Evolutionary conservation across 805 yeast species (phyloP).

Genomic region (Kodamaea kaohsiungensis): DNA sequence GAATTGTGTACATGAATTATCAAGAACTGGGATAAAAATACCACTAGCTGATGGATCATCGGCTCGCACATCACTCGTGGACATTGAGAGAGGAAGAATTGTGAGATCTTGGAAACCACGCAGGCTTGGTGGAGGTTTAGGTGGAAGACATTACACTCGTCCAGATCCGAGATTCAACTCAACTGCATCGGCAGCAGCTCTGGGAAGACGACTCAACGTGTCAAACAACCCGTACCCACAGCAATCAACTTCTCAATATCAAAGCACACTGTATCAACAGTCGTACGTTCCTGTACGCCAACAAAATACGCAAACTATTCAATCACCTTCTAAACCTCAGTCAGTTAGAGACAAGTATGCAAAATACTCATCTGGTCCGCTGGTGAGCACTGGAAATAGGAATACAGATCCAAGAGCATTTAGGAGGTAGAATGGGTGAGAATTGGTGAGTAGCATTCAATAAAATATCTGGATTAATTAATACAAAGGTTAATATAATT

Average conservation of each 20-base stretch:
- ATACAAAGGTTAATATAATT: too few species aligned
- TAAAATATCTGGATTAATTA: too few species aligned
- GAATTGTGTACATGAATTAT: conserved; percentile 59
- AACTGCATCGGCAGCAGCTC: conserved; percentile 40
- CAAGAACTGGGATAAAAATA: conserved; percentile 42
- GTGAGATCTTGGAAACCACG: conserved; percentile 70
- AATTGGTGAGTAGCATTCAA: not conserved
- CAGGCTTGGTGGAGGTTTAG: conserved; percentile 89
- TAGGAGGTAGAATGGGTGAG: not conserved
- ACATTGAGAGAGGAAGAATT: conserved; percentile 68
- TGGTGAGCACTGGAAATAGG: not conserved
- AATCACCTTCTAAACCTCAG: conserved; percentile 8
- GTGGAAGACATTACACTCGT: conserved; percentile 70
- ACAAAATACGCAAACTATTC: conserved; percentile 5
- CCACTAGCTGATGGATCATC: conserved; percentile 37
- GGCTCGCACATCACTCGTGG: conserved; percentile 60
- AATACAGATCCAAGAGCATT: not conserved
- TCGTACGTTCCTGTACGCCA: not conserved
- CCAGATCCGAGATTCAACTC: conserved; percentile 21
- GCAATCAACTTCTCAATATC: not conserved
- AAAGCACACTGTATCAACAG: not conserved
- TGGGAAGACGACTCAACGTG: conserved; percentile 17
- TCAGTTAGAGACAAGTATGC: conserved; percentile 28
- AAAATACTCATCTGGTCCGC: conserved; percentile 13
- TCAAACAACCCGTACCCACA: not conserved